Evolutionary conservation across 768 basidiomycete genomes (phyloP), one percentile per base, ranked within the genome.

Genomic region (Mycena filopes): DNA sequence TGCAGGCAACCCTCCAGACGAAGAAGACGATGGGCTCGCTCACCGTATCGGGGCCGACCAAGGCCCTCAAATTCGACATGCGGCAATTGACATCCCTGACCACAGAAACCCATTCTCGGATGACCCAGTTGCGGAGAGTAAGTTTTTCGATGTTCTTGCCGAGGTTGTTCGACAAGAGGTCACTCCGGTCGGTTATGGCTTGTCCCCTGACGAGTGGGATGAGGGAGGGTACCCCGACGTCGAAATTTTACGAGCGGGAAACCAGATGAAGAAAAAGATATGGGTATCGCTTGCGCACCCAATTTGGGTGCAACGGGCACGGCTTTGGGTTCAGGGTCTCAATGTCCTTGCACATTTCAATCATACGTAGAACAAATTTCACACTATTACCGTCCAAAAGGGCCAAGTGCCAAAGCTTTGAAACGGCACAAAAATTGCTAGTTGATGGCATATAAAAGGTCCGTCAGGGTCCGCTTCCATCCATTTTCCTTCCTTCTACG

Each of bases 61-160:
- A 28, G 29, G 13, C 3, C 45, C 41, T 36, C 41, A 63, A 8
- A 29, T 63, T 16, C 49, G 53, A 4, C 62, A 63, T 47, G 54
- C 23, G 0, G 42, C 54, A 2, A 54, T 63, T 16, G 43, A 62
- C 0, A 50, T 62, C 9, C 40, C 60, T 12, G 26, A 43, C 29
- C 48, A 54, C 29, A 16, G 50, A n/a, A 63, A 63, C 45, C 62
- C 62, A 2, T 63, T 63, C n/a, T 33, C 21, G 13, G 33, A 55
- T 1, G 18, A 48, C 20, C 3, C 54, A 36, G 51, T 6, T 1
- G 13, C 40, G 1, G 55, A 56, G 29, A 20, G 4, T 6, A 29
- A 8, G 2, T 56, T 56, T 21, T 56, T 43, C 42, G 20, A 16
- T 0, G 49, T 45, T 2, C 60, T 61, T 8, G n/a, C 60, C 8